A percentile compares a stretch with the other conserved stretches of the same genome.
Conservation (phyloP, 805 yeast species). For the Candida nonsorbophila region DNA sequence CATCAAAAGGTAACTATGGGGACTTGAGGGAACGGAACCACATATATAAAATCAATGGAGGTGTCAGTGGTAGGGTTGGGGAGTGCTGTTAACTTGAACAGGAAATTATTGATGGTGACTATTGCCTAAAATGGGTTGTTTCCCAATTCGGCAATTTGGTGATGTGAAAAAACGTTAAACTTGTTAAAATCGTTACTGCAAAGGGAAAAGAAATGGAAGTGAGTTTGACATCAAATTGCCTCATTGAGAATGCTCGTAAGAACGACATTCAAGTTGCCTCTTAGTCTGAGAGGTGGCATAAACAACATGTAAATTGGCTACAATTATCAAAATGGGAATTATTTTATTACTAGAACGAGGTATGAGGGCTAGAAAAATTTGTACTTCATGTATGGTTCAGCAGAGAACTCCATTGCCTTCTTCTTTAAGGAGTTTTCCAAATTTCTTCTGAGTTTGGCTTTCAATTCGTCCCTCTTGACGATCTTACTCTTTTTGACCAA, state of each 20-base stretch:
- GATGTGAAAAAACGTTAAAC: slow-evolving; percentile 2
- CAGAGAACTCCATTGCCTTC: slow-evolving; percentile 8
- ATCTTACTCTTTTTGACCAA: no score
- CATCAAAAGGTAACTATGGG: no score
- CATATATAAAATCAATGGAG: no score
- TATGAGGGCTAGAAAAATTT: slow-evolving; percentile 9
- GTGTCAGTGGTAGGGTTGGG: neutral
- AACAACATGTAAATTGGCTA: neutral
- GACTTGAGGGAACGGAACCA: neutral
- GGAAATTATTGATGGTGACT: neutral
- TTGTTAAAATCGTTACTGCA: no score
- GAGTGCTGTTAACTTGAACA: neutral
- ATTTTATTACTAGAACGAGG: slow-evolving; percentile 3
- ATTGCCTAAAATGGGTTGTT: slow-evolving; percentile 1
- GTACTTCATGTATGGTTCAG: slow-evolving; percentile 8
- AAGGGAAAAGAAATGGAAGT: no score
- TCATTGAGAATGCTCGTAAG: slow-evolving; percentile 1
- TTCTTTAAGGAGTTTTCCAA: slow-evolving; percentile 11
- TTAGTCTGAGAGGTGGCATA: slow-evolving; percentile 1
- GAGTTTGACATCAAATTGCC: slow-evolving; percentile 2
- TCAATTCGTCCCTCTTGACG: slow-evolving; percentile 11
- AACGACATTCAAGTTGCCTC: no score
- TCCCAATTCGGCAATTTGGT: slow-evolving; percentile 5
- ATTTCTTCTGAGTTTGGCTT: slow-evolving; percentile 12
- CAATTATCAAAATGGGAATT: neutral